These are phyloP conservation scores for Hysterium pulicare DNA, from an alignment of 2,329 filamentous ascomycete genomes.

Conservation along the genomic window DNA sequence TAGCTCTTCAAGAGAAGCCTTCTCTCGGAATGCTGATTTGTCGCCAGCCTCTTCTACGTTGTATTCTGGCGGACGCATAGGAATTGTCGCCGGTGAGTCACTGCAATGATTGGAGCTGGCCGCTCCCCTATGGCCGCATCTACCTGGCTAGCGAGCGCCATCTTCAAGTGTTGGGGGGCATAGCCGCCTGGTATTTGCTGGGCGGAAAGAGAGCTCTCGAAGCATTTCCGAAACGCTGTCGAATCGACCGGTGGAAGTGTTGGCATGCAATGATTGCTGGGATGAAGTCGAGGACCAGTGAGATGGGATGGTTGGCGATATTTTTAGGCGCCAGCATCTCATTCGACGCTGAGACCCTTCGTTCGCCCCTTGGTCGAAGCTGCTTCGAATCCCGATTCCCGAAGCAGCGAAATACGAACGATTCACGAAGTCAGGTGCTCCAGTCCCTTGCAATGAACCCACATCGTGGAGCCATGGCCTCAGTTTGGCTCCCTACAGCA, in stretches of 20 bases:
- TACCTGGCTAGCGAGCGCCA: constrained; percentile 31
- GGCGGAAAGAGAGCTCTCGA: constrained; percentile 30
- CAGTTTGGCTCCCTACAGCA: no score
- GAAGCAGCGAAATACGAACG: background rate
- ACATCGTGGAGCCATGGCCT: no score
- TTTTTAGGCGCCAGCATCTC: background rate
- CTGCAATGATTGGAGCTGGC: constrained; percentile 32
- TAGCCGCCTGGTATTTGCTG: constrained; percentile 39
- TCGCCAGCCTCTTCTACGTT: constrained; percentile 23
- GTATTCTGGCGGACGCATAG: constrained; percentile 22
- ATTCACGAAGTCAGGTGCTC: background rate
- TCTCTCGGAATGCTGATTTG: constrained; percentile 21
- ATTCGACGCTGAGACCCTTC: background rate
- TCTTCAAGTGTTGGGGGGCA: constrained; percentile 25
- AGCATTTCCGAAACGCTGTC: constrained; percentile 35
- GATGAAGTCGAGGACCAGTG: background rate
- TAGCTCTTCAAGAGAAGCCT: constrained; percentile 19
- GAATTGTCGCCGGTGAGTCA: constrained; percentile 17
- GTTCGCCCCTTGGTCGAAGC: background rate
- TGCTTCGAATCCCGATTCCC: no score
- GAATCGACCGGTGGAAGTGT: constrained; percentile 23
- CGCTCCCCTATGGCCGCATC: constrained; percentile 17
- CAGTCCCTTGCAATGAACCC: no score
- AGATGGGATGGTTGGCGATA: background rate
- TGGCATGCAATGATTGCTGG: constrained; percentile 10